phyloP scores from a whole-genome alignment of 1,139 yeast genomes.

The Torulaspora globosa region DNA sequence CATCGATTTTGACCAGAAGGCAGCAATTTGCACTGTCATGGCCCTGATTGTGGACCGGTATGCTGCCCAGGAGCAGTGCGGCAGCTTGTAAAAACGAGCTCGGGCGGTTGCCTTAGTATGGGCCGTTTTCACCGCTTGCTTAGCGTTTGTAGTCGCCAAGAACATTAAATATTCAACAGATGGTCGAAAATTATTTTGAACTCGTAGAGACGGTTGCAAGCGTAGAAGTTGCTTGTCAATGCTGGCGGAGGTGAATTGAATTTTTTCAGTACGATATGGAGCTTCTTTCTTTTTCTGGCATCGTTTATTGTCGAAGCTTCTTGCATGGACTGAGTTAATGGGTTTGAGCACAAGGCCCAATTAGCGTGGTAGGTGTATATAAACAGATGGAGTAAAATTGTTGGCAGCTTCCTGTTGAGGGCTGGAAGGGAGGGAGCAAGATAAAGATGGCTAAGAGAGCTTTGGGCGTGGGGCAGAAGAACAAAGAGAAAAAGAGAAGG shows the following conservation, averaged over 20 bases:
- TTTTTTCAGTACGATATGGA: neutral
- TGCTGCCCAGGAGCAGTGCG: neutral
- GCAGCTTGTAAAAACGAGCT: neutral
- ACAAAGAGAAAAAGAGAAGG: constrained; percentile 41
- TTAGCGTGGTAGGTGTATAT: neutral
- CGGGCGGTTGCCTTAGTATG: neutral
- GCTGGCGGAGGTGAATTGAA: neutral
- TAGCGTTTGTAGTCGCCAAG: neutral
- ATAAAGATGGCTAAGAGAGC: constrained; percentile 69
- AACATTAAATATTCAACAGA: neutral
- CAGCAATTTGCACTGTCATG: too few relatives aligned
- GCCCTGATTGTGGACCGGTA: neutral
- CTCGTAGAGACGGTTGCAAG: neutral
- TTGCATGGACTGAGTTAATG: constrained; percentile 5
- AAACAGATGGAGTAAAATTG: neutral
- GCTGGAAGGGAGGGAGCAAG: neutral
- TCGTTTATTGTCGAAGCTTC: constrained; percentile 4
- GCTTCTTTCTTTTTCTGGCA: neutral
- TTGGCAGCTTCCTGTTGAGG: neutral
- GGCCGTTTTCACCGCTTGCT: neutral
- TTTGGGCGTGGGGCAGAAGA: constrained; percentile 70
- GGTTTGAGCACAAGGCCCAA: neutral
- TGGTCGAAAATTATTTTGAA: neutral
- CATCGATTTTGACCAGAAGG: too few relatives aligned
- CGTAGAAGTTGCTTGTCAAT: neutral